A percentile compares a stretch with the other conserved stretches of the same genome.
phyloP scores from a whole-genome alignment of 179 eudicot species.

The Corrigiola litoralis region DNA sequence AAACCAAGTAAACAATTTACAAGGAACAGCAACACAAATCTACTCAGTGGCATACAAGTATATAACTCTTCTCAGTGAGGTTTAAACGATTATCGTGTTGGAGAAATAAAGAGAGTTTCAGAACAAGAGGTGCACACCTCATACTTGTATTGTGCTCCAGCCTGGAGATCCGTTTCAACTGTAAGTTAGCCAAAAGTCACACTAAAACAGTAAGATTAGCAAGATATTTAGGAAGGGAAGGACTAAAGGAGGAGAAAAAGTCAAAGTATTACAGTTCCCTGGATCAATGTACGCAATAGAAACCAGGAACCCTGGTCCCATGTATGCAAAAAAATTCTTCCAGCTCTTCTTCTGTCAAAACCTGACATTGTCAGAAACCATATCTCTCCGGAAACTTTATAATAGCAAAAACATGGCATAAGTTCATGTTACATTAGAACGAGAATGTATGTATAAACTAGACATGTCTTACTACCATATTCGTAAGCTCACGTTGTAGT shows the following conservation, averaged over 20 bases:
- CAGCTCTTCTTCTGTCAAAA: conserved; percentile 72
- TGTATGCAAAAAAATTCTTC: conserved; percentile 84
- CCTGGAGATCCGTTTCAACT: conserved; percentile 94
- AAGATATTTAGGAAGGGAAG: not conserved
- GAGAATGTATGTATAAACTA: too few species aligned
- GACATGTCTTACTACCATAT: too few species aligned
- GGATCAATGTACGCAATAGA: conserved; percentile 98
- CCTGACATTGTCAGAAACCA: not conserved
- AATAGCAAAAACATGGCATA: too few species aligned
- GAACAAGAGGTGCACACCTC: conserved; percentile 45
- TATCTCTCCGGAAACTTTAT: too few species aligned
- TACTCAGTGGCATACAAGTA: too few species aligned
- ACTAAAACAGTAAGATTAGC: conserved; percentile 1
- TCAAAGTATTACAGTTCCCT: conserved; percentile 69
- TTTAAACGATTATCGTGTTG: too few species aligned
- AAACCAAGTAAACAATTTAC: too few species aligned
- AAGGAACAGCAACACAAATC: too few species aligned
- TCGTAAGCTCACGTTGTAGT: too few species aligned
- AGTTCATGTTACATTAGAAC: too few species aligned
- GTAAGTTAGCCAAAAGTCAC: conserved; percentile 22
- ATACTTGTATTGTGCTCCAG: conserved; percentile 89
- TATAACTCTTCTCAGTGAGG: too few species aligned
- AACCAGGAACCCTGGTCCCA: conserved; percentile 98
- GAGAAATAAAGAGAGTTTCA: not conserved
- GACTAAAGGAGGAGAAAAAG: not conserved